Evolutionary conservation across 2,329 filamentous ascomycete genomes (phyloP), one percentile per base, ranked within the genome.

Genomic region (Colletotrichum incanum): DNA sequence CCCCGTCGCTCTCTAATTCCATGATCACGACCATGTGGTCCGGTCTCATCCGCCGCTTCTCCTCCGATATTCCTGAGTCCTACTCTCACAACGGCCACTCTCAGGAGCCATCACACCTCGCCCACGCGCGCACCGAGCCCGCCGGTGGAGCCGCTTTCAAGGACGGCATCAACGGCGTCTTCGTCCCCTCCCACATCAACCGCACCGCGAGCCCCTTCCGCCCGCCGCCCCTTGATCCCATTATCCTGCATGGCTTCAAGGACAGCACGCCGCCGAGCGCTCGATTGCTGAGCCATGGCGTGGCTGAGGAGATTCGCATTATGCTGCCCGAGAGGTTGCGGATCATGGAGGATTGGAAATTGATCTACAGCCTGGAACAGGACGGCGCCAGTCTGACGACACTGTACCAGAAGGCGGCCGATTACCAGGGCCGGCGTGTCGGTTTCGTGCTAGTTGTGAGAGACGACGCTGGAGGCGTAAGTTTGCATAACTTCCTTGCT

Each of bases 251-350:
- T 28, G 93, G 93, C 47, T 94, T 92, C 81, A 85, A 86, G 71
- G 83, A 86, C 1, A 87, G 86, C 76, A 94, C 92, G 4, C 84
- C 86, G 23, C 76, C 83, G 23, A 87, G 86, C 45, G 91, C 90
- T 58, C 89, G 90, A 75, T 85, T 98, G 65, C 86, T 99, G 67
- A 92, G 88, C 23, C 85, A 86, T 61, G 88, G 91, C 14, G 85
- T 98, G 39, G 96, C 96, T 3, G 96, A 98, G 83, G 96, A 98
- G 84, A 98, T 98, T 69, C 89, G 96, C 59, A 89, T 97, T 49
- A 91, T 98, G 78, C 86, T 98, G 28, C 96, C 96, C 0, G 91
- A 97, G 75, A 89, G 96, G 60, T 84, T 98, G 72, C 94, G 97
- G 82, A 91, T 99, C 55, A 90, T 93, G 72, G 95, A 98, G 76